A percentile compares a stretch with the other conserved stretches of the same genome.
phyloP scores from a whole-genome alignment of 306 rosid species.

The Potentilla sterilis region DNA sequence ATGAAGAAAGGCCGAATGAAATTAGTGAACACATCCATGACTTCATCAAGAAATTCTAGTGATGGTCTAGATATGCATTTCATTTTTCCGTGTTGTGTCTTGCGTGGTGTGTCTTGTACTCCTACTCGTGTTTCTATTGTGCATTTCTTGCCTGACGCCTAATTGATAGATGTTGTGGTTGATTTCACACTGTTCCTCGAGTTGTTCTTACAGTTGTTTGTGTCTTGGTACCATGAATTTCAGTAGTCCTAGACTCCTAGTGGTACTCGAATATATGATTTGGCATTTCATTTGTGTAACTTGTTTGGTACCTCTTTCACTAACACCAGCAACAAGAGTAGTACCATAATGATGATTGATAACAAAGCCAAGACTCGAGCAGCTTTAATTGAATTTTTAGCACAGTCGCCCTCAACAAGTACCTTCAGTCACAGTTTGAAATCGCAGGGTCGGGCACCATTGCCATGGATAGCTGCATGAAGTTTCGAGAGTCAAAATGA shows the following conservation, averaged over 20 bases:
- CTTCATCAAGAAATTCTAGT: constrained; percentile 47
- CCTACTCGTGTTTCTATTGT: background rate
- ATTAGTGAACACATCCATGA: constrained; percentile 58
- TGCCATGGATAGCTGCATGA: too few species aligned
- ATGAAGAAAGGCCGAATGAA: constrained; percentile 60
- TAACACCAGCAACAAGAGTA: too few species aligned
- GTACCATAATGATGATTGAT: too few species aligned
- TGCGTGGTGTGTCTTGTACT: background rate
- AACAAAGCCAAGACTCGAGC: too few species aligned
- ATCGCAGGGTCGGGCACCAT: too few species aligned
- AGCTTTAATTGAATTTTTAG: too few species aligned
- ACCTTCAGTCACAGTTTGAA: too few species aligned
- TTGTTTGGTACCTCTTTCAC: background rate
- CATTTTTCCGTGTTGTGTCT: background rate
- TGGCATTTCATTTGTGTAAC: background rate
- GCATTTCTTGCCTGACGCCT: background rate
- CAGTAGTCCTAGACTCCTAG: background rate
- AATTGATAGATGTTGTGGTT: background rate
- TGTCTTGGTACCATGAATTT: background rate
- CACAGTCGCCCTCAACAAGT: too few species aligned
- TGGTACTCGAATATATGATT: background rate
- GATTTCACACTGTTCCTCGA: background rate
- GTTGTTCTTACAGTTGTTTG: background rate
- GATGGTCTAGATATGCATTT: background rate
- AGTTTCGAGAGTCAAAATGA: too few species aligned